phyloP scores from a whole-genome alignment of 2,329 filamentous ascomycete genomes.

The Paecilomyces dactylethromorphus region DNA sequence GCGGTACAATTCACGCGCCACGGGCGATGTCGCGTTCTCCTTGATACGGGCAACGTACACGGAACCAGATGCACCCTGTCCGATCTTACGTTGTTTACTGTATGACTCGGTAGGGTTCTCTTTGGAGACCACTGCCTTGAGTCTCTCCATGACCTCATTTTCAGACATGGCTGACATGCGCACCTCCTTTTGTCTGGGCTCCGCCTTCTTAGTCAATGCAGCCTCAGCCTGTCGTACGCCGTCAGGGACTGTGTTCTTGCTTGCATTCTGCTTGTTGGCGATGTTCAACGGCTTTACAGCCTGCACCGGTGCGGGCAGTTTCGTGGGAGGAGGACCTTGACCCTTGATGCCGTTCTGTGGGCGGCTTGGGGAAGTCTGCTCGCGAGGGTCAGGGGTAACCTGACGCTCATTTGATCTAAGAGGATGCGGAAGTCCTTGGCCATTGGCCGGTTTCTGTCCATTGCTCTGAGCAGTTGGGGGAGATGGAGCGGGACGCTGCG shows the following conservation, averaged over 20 bases:
- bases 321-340: slow-evolving; percentile 49
- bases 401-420: slow-evolving; percentile 27
- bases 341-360: slow-evolving; percentile 38
- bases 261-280: slow-evolving; percentile 54
- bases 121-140: slow-evolving; percentile 91
- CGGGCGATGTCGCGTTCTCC: slow-evolving; percentile 72
- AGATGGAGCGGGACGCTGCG: slow-evolving; percentile 77
- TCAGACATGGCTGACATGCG: slow-evolving; percentile 99
- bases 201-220: slow-evolving; percentile 72
- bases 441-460: slow-evolving; percentile 21
- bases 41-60: slow-evolving; percentile 97
- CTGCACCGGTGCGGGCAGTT: slow-evolving; percentile 49
- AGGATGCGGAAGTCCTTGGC: slow-evolving; percentile 27
- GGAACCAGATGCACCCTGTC: slow-evolving; percentile 93
- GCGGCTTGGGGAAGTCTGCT: slow-evolving; percentile 35
- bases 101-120: slow-evolving; percentile 93
- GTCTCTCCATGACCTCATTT: slow-evolving; percentile 90
- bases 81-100: slow-evolving; percentile 99
- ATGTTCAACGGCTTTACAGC: slow-evolving; percentile 74
- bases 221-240: slow-evolving; percentile 84
- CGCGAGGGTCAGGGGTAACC: slow-evolving; percentile 30
- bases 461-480: slow-evolving; percentile 48
- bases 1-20: slow-evolving; percentile 71
- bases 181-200: slow-evolving; percentile 80
- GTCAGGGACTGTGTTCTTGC: slow-evolving; percentile 47